Conservation (phyloP, 2,329 filamentous ascomycete genomes). For the Fusarium sp. region DNA sequence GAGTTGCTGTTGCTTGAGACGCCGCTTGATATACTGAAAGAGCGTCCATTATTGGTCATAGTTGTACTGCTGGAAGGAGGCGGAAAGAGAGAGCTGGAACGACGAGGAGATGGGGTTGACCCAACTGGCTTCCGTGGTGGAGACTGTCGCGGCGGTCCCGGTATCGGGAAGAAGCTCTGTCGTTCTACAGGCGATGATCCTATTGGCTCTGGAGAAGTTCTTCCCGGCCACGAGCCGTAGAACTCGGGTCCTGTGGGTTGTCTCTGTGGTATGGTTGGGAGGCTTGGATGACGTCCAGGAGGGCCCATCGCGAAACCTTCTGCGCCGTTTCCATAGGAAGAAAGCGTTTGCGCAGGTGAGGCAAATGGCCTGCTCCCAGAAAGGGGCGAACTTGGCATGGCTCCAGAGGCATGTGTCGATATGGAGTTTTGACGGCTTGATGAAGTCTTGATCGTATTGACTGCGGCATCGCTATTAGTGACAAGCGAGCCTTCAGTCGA, state of each 20-base stretch:
- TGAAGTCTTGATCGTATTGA: conserved; percentile 3
- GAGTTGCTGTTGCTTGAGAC: conserved; percentile 41
- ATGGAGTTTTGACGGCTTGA: conserved; percentile 31
- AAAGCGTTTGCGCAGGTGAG: not conserved
- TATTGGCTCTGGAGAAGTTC: conserved; percentile 27
- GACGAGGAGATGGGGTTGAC: conserved; percentile 28
- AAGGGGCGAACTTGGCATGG: not conserved
- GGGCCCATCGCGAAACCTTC: conserved; percentile 8
- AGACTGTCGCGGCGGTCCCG: conserved; percentile 14
- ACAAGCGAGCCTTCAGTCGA: conserved; percentile 42
- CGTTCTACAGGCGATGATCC: conserved; percentile 22
- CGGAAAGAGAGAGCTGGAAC: conserved; percentile 16
- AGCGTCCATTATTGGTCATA: conserved; percentile 21
- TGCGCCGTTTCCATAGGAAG: not conserved
- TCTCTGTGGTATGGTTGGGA: conserved; percentile 35
- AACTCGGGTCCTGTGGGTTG: conserved; percentile 16
- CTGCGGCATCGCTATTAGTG: conserved; percentile 40
- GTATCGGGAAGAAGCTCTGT: conserved; percentile 10
- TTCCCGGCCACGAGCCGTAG: conserved; percentile 31
- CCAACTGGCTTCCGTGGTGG: conserved; percentile 31
- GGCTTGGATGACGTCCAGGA: conserved; percentile 20
- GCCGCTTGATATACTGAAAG: conserved; percentile 37
- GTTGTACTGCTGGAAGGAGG: conserved; percentile 12
- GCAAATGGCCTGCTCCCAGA: conserved; percentile 1
- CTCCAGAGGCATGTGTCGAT: conserved; percentile 6